Evolutionary conservation across 371 early-diverging fungal species (phyloP).

Genomic region (Mortierella sp.): DNA sequence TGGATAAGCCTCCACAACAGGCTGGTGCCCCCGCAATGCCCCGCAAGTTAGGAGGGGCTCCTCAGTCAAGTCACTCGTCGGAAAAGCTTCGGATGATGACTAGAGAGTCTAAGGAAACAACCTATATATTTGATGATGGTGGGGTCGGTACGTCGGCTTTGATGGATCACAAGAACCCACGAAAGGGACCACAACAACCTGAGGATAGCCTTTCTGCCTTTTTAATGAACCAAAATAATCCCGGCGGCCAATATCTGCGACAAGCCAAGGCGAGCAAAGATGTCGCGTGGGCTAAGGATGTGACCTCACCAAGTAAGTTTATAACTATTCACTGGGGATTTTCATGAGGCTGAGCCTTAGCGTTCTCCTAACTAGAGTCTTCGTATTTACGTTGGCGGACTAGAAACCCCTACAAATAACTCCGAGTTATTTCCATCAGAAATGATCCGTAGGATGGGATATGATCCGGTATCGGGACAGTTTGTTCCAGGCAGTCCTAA

Average conservation of each 20-base stretch:
- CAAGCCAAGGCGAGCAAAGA: conserved; percentile 52
- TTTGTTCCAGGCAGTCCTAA: conserved; percentile 55
- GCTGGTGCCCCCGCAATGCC: not conserved
- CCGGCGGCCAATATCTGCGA: conserved; percentile 45
- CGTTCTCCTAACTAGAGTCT: not conserved
- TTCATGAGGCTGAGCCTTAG: not conserved
- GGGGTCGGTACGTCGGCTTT: conserved; percentile 34
- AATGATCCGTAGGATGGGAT: conserved; percentile 56
- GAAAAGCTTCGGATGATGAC: conserved; percentile 6
- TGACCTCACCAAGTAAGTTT: conserved; percentile 49
- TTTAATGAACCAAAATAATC: conserved; percentile 54
- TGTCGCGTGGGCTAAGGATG: conserved; percentile 44
- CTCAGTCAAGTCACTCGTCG: not conserved
- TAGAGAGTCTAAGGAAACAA: conserved; percentile 15
- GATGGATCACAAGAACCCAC: conserved; percentile 16
- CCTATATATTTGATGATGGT: conserved; percentile 47
- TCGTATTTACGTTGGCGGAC: not conserved
- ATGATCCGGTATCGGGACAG: conserved; percentile 46
- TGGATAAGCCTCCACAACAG: conserved; percentile 20
- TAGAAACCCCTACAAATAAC: conserved; percentile 41
- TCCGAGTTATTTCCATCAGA: conserved; percentile 44
- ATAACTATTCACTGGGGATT: not conserved
- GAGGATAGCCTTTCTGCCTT: conserved; percentile 29
- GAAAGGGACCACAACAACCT: not conserved
- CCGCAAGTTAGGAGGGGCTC: conserved; percentile 8